These are phyloP conservation scores for Pleurotus pulmonarius DNA, from an alignment of 768 basidiomycete species.

Conservation along the genomic window DNA sequence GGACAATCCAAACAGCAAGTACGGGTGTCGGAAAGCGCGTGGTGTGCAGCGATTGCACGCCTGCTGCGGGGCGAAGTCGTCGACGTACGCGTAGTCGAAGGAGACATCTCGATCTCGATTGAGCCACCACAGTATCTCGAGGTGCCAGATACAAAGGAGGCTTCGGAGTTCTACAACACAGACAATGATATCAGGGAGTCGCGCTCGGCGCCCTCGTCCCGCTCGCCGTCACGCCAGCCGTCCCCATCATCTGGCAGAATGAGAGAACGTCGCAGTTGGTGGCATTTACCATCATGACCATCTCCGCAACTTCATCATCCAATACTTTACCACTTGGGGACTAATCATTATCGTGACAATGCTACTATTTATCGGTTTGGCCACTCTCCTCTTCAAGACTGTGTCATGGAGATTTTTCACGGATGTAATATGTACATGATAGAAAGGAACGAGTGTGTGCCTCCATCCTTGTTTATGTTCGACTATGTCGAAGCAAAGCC, in stretches of 20 bases:
- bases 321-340: not conserved
- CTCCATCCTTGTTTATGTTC: conserved; percentile 37
- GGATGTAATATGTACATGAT: not conserved
- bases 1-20: conserved; percentile 29
- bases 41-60: conserved; percentile 37
- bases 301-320: no score
- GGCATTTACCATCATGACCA: conserved; percentile 7
- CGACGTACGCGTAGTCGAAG: conserved; percentile 34
- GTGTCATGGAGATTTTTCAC: no score
- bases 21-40: conserved; percentile 50
- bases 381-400: not conserved
- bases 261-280: conserved; percentile 10
- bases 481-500: conserved; percentile 71
- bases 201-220: conserved; percentile 21
- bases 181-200: conserved; percentile 9
- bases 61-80: conserved; percentile 46
- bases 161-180: conserved; percentile 10
- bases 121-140: conserved; percentile 42
- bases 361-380: no score
- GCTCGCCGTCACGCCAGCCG: conserved; percentile 16
- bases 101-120: conserved; percentile 16
- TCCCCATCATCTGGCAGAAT: conserved; percentile 17
- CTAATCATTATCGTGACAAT: not conserved
- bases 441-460: not conserved
- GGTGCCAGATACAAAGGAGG: conserved; percentile 20